These are phyloP conservation scores for Ilyonectria destructans DNA, from an alignment of 2,329 filamentous ascomycete genomes.

Conservation along the genomic window DNA sequence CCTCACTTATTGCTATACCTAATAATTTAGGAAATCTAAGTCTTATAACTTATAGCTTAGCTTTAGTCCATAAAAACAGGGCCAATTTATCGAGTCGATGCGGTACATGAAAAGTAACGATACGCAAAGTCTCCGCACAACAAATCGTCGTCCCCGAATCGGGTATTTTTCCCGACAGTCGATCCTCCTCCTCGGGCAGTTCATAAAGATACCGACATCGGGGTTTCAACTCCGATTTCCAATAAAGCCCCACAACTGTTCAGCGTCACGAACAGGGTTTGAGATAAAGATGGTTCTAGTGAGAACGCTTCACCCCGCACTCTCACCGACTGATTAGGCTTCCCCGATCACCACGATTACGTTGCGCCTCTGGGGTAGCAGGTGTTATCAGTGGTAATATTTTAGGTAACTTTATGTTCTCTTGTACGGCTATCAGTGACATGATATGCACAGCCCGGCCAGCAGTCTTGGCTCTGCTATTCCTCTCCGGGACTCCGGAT, in stretches of 20 bases:
- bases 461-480: background rate
- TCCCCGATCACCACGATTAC: background rate
- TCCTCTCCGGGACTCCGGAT: background rate
- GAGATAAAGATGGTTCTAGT: slow-evolving; percentile 12
- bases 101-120: background rate
- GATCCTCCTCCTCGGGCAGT: background rate
- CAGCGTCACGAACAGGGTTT: slow-evolving; percentile 7
- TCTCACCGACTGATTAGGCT: slow-evolving; percentile 28
- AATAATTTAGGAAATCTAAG: too few relatives aligned
- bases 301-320: slow-evolving; percentile 22
- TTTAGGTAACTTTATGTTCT: slow-evolving; percentile 5
- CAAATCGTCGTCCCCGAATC: background rate
- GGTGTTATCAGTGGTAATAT: slow-evolving; percentile 1
- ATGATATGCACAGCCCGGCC: background rate
- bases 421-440: background rate
- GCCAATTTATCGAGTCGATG: too few relatives aligned
- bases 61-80: too few relatives aligned
- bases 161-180: background rate
- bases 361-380: background rate
- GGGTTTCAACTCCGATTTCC: background rate
- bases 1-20: too few relatives aligned
- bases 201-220: background rate
- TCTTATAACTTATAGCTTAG: too few relatives aligned
- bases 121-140: background rate
- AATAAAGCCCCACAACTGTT: slow-evolving; percentile 5